phyloP scores from a whole-genome alignment of 495 filamentous ascomycete species.

The Diplogelasinospora grovesii region DNA sequence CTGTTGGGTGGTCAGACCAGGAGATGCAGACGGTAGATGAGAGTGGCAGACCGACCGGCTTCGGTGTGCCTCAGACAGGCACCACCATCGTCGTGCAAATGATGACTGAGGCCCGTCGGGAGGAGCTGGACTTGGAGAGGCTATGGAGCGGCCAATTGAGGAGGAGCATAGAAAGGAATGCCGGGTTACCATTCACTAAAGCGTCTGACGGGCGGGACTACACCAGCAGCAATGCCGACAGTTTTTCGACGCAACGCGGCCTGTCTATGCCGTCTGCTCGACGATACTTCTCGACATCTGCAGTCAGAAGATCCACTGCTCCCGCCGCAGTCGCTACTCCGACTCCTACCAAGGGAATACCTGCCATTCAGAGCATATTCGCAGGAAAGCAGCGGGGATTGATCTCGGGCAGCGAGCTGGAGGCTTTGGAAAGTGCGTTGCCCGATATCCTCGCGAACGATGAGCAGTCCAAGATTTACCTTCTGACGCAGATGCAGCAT shows the following conservation, averaged over 20 bases:
- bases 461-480: conserved; percentile 15
- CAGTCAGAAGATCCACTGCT: no score
- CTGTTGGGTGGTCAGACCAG: conserved; percentile 47
- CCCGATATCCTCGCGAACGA: conserved; percentile 16
- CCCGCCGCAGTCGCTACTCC: no score
- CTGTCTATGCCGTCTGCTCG: no score
- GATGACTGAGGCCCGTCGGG: conserved; percentile 77
- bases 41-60: conserved; percentile 58
- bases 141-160: conserved; percentile 55
- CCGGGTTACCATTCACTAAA: no score
- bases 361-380: no score
- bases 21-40: conserved; percentile 34
- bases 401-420: no score
- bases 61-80: conserved; percentile 57
- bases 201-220: neutral
- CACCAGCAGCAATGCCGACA: no score
- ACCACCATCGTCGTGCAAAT: conserved; percentile 74
- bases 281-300: no score
- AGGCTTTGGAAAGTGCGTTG: no score
- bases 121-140: conserved; percentile 73
- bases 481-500: conserved; percentile 17
- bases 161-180: conserved; percentile 13
- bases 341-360: no score
- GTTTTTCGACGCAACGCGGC: no score
- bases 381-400: no score